Conservation (phyloP, 139 green algal species). For the Astrephomene gubernaculifera region DNA sequence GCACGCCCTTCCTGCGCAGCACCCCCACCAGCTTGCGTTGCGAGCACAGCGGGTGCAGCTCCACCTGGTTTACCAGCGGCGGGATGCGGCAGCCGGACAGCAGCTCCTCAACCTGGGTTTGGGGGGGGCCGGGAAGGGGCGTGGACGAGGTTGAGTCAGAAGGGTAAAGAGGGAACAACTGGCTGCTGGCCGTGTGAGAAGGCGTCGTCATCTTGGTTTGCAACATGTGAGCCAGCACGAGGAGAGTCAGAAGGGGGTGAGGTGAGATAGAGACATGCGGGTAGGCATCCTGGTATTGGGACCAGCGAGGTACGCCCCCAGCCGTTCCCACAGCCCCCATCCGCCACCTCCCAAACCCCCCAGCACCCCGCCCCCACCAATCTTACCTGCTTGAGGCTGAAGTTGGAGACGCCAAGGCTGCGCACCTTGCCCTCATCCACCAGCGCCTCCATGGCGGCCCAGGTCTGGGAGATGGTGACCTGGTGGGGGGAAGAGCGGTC, state of each 20-base stretch:
- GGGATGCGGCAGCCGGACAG: slow-evolving; percentile 65
- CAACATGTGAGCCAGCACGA: not conserved
- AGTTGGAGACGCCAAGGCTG: slow-evolving; percentile 89
- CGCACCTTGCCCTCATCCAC: slow-evolving; percentile 82
- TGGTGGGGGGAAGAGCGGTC: slow-evolving; percentile 10
- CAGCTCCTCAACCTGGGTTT: slow-evolving; percentile 74
- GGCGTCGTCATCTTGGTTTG: too few species aligned
- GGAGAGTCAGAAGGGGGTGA: not conserved
- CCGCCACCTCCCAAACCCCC: not conserved
- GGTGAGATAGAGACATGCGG: not conserved
- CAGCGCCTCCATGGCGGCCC: slow-evolving; percentile 71
- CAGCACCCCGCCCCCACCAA: not conserved
- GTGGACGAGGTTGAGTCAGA: not conserved
- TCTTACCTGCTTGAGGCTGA: slow-evolving; percentile 76
- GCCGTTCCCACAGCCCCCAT: not conserved
- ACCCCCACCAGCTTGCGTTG: slow-evolving; percentile 84
- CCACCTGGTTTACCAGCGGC: slow-evolving; percentile 84
- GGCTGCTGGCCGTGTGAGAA: too few species aligned
- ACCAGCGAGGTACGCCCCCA: not conserved
- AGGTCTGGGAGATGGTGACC: slow-evolving; percentile 47
- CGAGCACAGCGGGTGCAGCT: slow-evolving; percentile 85
- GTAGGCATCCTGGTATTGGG: not conserved
- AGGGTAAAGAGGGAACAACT: not conserved
- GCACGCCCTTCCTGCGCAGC: slow-evolving; percentile 72
- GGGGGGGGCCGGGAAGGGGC: not conserved